Percentiles rank a stretch among this genome's conserved stretches.
Conservation (phyloP, 2,329 filamentous ascomycete genomes). For the Cladobotryum protrusum region DNA sequence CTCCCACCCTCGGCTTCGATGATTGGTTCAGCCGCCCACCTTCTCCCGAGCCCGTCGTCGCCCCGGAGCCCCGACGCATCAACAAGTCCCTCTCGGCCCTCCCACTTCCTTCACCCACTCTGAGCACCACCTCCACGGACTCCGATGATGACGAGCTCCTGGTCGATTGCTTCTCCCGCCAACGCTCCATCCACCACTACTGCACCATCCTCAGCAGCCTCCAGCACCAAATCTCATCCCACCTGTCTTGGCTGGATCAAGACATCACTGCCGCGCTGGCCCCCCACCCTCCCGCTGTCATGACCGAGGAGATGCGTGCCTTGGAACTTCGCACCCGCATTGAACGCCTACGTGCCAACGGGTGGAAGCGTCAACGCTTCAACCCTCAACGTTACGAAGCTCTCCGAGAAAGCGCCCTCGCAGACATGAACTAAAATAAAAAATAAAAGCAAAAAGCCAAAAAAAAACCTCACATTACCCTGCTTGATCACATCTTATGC, state of each 20-base stretch:
- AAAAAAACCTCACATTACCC: too few relatives aligned
- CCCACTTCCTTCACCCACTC: constrained; percentile 8
- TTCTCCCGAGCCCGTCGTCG: constrained; percentile 18
- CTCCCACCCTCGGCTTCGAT: constrained; percentile 53
- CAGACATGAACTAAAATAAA: constrained; percentile 35
- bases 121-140: constrained; percentile 5
- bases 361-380: constrained; percentile 52
- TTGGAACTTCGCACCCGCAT: constrained; percentile 46
- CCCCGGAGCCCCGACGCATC: constrained; percentile 12
- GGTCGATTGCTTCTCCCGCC: constrained; percentile 34
- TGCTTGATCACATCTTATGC: too few relatives aligned
- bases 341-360: constrained; percentile 45
- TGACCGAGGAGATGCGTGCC: constrained; percentile 30
- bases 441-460: too few relatives aligned
- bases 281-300: constrained; percentile 13
- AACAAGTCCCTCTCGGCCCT: constrained; percentile 2
- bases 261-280: constrained; percentile 26
- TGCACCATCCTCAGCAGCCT: constrained; percentile 43
- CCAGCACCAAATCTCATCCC: constrained; percentile 42
- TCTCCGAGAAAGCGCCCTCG: constrained; percentile 44
- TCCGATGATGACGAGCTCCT: constrained; percentile 12
- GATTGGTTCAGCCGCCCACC: constrained; percentile 29
- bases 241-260: constrained; percentile 40
- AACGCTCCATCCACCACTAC: constrained; percentile 42
- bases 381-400: constrained; percentile 47